Base-by-base conservation (phyloP, 495 filamentous ascomycete species). In the Tuber calosporum region DNA sequence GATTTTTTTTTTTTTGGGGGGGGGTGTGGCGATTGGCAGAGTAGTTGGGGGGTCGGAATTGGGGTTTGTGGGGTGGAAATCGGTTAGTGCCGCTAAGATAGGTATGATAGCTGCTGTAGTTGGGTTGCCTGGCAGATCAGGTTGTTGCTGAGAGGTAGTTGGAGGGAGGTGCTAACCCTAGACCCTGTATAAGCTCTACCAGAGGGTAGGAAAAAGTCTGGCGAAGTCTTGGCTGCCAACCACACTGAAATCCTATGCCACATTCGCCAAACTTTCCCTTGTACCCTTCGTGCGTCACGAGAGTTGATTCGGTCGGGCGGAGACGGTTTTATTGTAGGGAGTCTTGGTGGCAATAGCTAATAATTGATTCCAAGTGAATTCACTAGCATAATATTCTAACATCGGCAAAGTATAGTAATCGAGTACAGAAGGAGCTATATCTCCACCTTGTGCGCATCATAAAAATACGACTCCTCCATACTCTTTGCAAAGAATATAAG, bases 401-500 rank as follows among this genome's bases (percentile, higher is more conserved):
- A 62, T 53, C 17, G 13, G 13, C 13, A 26, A 62, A 62, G 11
- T 62, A 34, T 1, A 13, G 11, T 58, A 30, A n/a, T n/a, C n/a
- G n/a, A n/a, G n/a, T n/a, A n/a, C 17, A 26, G 22, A 15, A 62
- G 4, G 26, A 34, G 7, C 13, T 62, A 62, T 30, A 62, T 62
- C 53, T 62, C 53, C 53, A 62, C 53, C 13, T 62, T 34, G 19
- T 62, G 26, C 53, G 26, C 26, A 34, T 62, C 53, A 62, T 62
- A 62, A 26, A 34, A 17, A 62, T 62, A 62, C 4, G 53, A 62
- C 53, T 62, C 53, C 53, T 62, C 53, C 26, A 62, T 13, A 62
- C 53, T 62, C 26, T 62, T 62, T 62, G 53, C 26, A 6, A 62
- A 62, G 17, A 62, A 62, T 17, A 62, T 62, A 48, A 84, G 69